Evolutionary conservation across 768 basidiomycete species (phyloP).

Genomic region (Boletus pseudopeckii): DNA sequence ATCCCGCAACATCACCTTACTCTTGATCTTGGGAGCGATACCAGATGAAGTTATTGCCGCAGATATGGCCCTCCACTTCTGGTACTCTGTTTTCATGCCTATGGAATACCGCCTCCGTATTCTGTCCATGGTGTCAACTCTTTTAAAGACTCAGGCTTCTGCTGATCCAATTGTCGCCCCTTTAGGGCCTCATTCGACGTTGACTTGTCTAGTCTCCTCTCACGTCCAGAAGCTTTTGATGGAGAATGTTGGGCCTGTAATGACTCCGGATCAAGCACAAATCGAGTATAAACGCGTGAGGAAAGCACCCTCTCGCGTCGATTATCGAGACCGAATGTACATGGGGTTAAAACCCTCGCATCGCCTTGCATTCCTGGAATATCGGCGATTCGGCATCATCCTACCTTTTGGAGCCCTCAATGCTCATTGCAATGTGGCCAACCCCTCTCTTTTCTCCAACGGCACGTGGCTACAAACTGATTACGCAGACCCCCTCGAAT

Average conservation of each 20-base stretch:
- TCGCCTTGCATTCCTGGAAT: slow-evolving; percentile 41
- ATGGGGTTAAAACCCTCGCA: slow-evolving; percentile 41
- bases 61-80: slow-evolving; percentile 46
- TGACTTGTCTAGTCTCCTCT: slow-evolving; percentile 14
- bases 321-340: slow-evolving; percentile 42
- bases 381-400: slow-evolving; percentile 40
- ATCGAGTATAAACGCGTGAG: slow-evolving; percentile 33
- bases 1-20: slow-evolving; percentile 40
- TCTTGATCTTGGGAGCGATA: slow-evolving; percentile 39
- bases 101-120: slow-evolving; percentile 27
- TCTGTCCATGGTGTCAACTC: slow-evolving; percentile 16
- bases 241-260: slow-evolving; percentile 11
- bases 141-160: slow-evolving; percentile 6
- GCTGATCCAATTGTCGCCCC: slow-evolving; percentile 3
- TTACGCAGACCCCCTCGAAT: slow-evolving; percentile 43
- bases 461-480: slow-evolving; percentile 45
- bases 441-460: slow-evolving; percentile 44
- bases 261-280: slow-evolving; percentile 26
- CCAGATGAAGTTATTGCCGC: slow-evolving; percentile 34
- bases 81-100: slow-evolving; percentile 46
- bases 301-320: slow-evolving; percentile 36
- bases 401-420: slow-evolving; percentile 46
- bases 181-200: slow-evolving; percentile 13
- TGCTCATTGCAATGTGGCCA: slow-evolving; percentile 40
- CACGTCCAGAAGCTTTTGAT: slow-evolving; percentile 10